Conservation (phyloP, 257 asterid genomes). For the Paraleonurus japonicus region DNA sequence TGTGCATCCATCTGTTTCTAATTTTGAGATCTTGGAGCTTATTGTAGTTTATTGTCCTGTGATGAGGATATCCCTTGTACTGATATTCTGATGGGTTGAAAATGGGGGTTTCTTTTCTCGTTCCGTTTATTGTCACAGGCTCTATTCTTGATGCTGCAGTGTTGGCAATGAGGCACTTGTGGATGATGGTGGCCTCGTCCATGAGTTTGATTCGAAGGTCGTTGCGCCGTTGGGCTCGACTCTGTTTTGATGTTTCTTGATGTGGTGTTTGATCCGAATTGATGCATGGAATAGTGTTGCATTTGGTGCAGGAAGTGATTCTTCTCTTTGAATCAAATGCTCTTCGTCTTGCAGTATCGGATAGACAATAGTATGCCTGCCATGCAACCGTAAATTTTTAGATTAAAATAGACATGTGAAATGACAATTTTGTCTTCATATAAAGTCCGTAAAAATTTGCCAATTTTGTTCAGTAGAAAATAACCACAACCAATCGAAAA, state of each 20-base stretch:
- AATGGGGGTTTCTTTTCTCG: conserved; percentile 40
- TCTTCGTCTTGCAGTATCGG: conserved; percentile 42
- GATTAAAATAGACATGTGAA: too few species aligned
- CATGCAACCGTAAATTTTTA: too few species aligned
- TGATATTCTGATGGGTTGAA: conserved; percentile 60
- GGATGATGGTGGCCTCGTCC: conserved; percentile 53
- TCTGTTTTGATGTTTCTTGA: conserved; percentile 27
- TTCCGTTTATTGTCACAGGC: neutral
- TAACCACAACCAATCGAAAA: too few species aligned
- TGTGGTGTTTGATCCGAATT: neutral
- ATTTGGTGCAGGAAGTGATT: conserved; percentile 37
- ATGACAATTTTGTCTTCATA: too few species aligned
- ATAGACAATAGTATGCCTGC: conserved; percentile 74
- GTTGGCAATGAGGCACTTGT: conserved; percentile 52
- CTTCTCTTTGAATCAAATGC: conserved; percentile 48
- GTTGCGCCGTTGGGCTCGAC: conserved; percentile 28
- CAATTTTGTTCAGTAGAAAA: too few species aligned
- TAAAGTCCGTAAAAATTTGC: too few species aligned
- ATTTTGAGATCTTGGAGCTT: conserved; percentile 28
- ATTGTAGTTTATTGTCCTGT: conserved; percentile 28
- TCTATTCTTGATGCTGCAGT: conserved; percentile 31
- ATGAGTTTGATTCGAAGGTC: conserved; percentile 46
- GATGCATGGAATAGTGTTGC: conserved; percentile 26
- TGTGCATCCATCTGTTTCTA: conserved; percentile 31
- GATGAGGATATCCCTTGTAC: conserved; percentile 48